These are phyloP conservation scores for Lepraria neglecta DNA, from an alignment of 495 filamentous ascomycete species.

Conservation along the genomic window DNA sequence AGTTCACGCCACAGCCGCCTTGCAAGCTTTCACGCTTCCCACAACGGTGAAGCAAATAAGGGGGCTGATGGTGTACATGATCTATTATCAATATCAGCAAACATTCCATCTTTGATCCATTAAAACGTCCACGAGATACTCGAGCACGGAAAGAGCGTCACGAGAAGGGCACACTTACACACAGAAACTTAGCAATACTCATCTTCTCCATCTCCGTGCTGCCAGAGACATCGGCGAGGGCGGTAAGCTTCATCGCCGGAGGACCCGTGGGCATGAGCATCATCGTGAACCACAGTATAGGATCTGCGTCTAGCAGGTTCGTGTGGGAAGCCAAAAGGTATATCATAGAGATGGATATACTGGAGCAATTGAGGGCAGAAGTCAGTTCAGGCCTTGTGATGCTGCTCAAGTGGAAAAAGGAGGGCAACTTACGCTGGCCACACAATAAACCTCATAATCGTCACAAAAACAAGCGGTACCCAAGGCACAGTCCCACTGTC, in stretches of 20 bases:
- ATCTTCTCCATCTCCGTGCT: constrained; percentile 55
- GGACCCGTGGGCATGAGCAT: constrained; percentile 75
- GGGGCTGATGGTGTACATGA: constrained; percentile 48
- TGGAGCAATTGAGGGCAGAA: neutral
- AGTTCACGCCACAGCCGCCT: constrained; percentile 28
- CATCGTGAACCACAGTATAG: constrained; percentile 69
- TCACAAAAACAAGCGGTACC: constrained; percentile 47
- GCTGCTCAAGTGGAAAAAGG: neutral
- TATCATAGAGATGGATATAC: constrained; percentile 51
- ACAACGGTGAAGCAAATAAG: constrained; percentile 49
- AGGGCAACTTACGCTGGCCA: constrained; percentile 45
- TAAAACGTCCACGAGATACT: neutral
- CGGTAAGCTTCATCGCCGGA: constrained; percentile 61
- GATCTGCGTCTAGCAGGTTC: constrained; percentile 51
- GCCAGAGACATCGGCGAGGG: constrained; percentile 59
- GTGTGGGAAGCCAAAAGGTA: constrained; percentile 58
- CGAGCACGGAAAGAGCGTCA: neutral
- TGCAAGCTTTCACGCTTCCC: constrained; percentile 45
- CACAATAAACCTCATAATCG: constrained; percentile 56
- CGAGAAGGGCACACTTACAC: constrained; percentile 39
- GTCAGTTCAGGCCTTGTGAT: neutral
- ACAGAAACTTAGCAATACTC: constrained; percentile 63
- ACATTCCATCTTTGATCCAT: neutral
- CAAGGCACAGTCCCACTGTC: constrained; percentile 46
- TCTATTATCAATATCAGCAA: constrained; percentile 27